These are phyloP conservation scores for Russula compacta DNA, from an alignment of 768 basidiomycete genomes.

Conservation along the genomic window DNA sequence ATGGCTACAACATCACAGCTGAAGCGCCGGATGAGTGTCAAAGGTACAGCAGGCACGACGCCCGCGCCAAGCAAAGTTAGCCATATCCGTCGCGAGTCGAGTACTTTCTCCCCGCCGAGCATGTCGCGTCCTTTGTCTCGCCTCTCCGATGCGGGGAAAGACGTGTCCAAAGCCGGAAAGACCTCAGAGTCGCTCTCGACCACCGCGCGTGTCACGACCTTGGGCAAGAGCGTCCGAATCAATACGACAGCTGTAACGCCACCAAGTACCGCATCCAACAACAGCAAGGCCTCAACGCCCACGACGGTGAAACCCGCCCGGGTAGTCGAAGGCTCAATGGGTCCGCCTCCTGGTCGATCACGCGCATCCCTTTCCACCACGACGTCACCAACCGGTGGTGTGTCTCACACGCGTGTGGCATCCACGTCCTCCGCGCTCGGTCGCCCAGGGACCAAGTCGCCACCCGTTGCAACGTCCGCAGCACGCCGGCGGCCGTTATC, in stretches of 20 bases:
- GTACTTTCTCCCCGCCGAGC: constrained; percentile 4
- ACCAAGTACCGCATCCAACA: not conserved
- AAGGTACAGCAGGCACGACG: constrained; percentile 13
- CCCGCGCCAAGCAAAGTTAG: constrained; percentile 11
- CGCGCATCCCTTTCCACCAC: constrained; percentile 12
- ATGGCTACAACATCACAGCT: not conserved
- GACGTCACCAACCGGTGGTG: constrained; percentile 5
- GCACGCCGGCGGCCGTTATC: constrained; percentile 8
- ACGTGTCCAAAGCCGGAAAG: constrained; percentile 14
- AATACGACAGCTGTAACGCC: constrained; percentile 10
- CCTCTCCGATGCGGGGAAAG: constrained; percentile 17
- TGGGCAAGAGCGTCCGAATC: constrained; percentile 20
- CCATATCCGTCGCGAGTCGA: constrained; percentile 19
- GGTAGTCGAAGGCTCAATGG: constrained; percentile 12
- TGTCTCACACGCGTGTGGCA: not conserved
- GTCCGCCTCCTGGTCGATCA: constrained; percentile 6
- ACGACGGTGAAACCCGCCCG: constrained; percentile 12
- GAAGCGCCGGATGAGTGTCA: constrained; percentile 18
- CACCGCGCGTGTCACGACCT: constrained; percentile 6
- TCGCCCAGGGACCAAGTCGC: constrained; percentile 12
- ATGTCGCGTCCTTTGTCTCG: constrained; percentile 16
- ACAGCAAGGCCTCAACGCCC: constrained; percentile 9
- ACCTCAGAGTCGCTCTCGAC: not conserved
- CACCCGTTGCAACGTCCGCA: not conserved
- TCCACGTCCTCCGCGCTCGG: constrained; percentile 9